A percentile compares a stretch with the other conserved stretches of the same genome.
Evolutionary conservation across 805 yeast genomes (phyloP).

Genomic region (Candida vaughaniae): DNA sequence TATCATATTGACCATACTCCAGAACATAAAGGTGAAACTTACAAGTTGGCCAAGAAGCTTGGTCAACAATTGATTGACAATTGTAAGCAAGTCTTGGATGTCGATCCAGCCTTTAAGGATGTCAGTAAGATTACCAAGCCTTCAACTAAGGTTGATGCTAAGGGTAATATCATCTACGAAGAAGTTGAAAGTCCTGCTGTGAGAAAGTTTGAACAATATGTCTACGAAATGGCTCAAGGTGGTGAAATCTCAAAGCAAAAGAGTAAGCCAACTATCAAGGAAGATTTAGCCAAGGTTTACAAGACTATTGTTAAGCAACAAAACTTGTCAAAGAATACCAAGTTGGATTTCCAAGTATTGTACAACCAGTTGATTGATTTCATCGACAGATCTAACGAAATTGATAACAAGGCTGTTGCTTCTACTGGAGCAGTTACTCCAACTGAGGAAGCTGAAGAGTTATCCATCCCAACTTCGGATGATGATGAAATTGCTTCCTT

Average conservation of each 20-base stretch:
- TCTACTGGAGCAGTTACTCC: constrained; percentile 45
- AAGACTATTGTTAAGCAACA: constrained; percentile 74
- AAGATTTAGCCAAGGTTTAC: constrained; percentile 81
- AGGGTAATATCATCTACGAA: constrained; percentile 81
- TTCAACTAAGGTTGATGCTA: constrained; percentile 79
- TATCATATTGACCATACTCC: constrained; percentile 83
- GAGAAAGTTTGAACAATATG: constrained; percentile 93
- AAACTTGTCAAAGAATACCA: constrained; percentile 60
- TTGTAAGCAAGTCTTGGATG: constrained; percentile 80
- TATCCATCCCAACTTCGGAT: constrained; percentile 47
- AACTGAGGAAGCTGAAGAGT: constrained; percentile 27
- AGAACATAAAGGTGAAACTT: constrained; percentile 83
- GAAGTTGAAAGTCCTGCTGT: constrained; percentile 89
- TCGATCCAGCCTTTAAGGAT: constrained; percentile 93
- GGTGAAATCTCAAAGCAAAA: constrained; percentile 70
- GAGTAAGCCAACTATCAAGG: constrained; percentile 72
- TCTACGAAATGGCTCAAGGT: constrained; percentile 94
- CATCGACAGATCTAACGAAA: constrained; percentile 68
- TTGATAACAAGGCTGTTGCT: constrained; percentile 51
- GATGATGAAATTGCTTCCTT: constrained; percentile 86
- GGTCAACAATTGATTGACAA: constrained; percentile 95
- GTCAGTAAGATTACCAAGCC: constrained; percentile 95
- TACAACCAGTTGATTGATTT: constrained; percentile 69
- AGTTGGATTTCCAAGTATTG: constrained; percentile 67
- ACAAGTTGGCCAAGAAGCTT: constrained; percentile 81